These are phyloP conservation scores for Knoxia roxburghii DNA, from an alignment of 257 asterid species.

Conservation along the genomic window DNA sequence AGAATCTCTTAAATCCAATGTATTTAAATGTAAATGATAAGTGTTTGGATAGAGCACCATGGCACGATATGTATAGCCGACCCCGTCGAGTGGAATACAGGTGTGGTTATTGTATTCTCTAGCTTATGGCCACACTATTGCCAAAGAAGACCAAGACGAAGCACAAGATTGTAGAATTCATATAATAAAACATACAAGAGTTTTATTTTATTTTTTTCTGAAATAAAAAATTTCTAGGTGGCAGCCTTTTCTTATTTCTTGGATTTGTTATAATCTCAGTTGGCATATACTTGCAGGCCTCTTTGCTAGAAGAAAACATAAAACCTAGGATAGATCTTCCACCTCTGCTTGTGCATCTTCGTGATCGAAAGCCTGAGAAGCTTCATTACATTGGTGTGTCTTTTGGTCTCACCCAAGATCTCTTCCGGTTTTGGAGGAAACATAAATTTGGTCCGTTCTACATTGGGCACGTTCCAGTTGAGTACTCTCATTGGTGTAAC, in stretches of 20 bases:
- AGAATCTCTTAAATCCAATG: background rate
- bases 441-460: constrained; percentile 89
- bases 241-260: constrained; percentile 1
- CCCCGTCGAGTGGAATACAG: no score
- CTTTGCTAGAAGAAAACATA: constrained; percentile 77
- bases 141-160: background rate
- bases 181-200: no score
- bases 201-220: background rate
- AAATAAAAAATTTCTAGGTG: background rate
- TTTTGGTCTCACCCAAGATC: constrained; percentile 86
- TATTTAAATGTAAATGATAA: background rate
- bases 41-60: background rate
- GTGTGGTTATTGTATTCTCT: background rate
- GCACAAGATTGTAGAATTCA: background rate
- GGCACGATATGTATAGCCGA: constrained; percentile 1
- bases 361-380: constrained; percentile 79
- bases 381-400: constrained; percentile 93
- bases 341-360: constrained; percentile 80
- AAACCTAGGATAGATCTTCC: constrained; percentile 75
- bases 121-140: background rate
- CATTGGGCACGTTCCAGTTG: constrained; percentile 66
- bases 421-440: constrained; percentile 89
- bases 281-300: constrained; percentile 43
- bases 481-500: constrained; percentile 14
- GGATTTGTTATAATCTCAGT: constrained; percentile 6